Percentiles rank a stretch among this genome's conserved stretches.
Evolutionary conservation across 371 early-diverging fungal genomes (phyloP).

Genomic region (Dichotomocladium elegans): DNA sequence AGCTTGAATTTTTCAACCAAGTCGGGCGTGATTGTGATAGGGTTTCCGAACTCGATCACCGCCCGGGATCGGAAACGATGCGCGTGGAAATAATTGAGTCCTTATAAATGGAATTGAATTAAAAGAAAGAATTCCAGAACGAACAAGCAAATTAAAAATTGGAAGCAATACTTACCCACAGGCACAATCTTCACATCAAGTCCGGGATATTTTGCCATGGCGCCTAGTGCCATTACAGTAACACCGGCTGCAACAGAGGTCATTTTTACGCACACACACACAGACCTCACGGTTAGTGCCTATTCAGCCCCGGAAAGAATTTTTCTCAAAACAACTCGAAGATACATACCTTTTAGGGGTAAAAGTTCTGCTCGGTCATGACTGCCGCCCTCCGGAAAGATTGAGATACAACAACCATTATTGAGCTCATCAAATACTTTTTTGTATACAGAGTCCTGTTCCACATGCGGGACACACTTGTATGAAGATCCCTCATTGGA

Average conservation of each 20-base stretch:
- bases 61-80: slow-evolving; percentile 95
- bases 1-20: slow-evolving; percentile 78
- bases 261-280: no score
- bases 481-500: slow-evolving; percentile 60
- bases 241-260: slow-evolving; percentile 78
- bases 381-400: slow-evolving; percentile 97
- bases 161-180: slow-evolving; percentile 52
- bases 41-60: slow-evolving; percentile 94
- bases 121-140: no score
- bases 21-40: slow-evolving; percentile 74
- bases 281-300: no score
- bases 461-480: slow-evolving; percentile 83
- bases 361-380: slow-evolving; percentile 95
- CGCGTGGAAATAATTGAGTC: slow-evolving; percentile 95
- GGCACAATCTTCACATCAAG: slow-evolving; percentile 93
- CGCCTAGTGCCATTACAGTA: slow-evolving; percentile 90
- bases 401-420: slow-evolving; percentile 85
- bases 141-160: no score
- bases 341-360: slow-evolving; percentile 77
- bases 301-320: no score
- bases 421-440: slow-evolving; percentile 79
- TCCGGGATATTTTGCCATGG: slow-evolving; percentile 86
- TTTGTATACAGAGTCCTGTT: slow-evolving; percentile 82
- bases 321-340: no score
- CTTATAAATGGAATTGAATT: slow-evolving; percentile 25